Evolutionary conservation across 2,329 filamentous ascomycete species (phyloP).

Genomic region (Phyllosticta ampelicida): DNA sequence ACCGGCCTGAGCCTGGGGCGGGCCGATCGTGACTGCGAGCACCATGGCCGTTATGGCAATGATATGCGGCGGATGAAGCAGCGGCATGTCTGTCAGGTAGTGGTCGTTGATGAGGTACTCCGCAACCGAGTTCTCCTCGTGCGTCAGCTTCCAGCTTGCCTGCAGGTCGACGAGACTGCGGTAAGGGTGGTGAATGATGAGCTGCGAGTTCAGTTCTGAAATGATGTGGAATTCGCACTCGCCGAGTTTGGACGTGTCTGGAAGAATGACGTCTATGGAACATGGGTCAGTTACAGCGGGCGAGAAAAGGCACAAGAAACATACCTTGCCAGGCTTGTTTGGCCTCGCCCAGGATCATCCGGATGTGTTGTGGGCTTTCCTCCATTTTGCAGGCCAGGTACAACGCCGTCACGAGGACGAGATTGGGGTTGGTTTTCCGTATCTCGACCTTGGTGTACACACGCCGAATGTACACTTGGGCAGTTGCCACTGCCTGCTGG

Average conservation of each 20-base stretch:
- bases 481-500: slow-evolving; percentile 88
- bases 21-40: slow-evolving; percentile 70
- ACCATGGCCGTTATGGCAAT: slow-evolving; percentile 81
- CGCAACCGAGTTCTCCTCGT: slow-evolving; percentile 67
- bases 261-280: slow-evolving; percentile 51
- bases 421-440: slow-evolving; percentile 82
- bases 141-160: slow-evolving; percentile 56
- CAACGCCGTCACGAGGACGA: slow-evolving; percentile 83
- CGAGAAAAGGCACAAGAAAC: neutral
- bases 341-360: slow-evolving; percentile 78
- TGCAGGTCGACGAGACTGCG: slow-evolving; percentile 66
- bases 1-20: slow-evolving; percentile 38
- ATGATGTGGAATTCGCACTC: slow-evolving; percentile 93
- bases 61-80: slow-evolving; percentile 76
- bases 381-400: slow-evolving; percentile 98
- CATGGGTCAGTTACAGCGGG: slow-evolving; percentile 10
- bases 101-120: slow-evolving; percentile 84
- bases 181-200: slow-evolving; percentile 87
- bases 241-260: slow-evolving; percentile 71
- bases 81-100: slow-evolving; percentile 82
- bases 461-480: slow-evolving; percentile 86
- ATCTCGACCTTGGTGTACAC: slow-evolving; percentile 91
- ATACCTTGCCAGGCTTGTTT: slow-evolving; percentile 58
- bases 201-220: slow-evolving; percentile 77
- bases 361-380: slow-evolving; percentile 91